Percentiles rank a stretch among this genome's conserved stretches.
These are phyloP conservation scores for Excoecaria cochinchinensis DNA, from an alignment of 345 rosid species.

Conservation along the genomic window DNA sequence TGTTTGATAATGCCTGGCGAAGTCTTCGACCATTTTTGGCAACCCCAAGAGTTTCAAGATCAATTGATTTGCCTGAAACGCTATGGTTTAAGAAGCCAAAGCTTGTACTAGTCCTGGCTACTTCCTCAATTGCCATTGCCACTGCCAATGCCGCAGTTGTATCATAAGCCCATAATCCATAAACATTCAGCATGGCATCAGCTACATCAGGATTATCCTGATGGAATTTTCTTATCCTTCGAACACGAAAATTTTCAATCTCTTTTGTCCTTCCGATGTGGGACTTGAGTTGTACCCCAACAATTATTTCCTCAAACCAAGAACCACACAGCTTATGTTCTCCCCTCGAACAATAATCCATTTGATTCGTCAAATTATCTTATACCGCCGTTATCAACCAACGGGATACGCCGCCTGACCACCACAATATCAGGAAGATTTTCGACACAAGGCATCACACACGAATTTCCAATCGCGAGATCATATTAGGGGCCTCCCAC, in stretches of 20 bases:
- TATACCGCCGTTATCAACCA: too few species aligned
- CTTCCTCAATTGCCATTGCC: conserved; percentile 8
- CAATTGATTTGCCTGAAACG: not conserved
- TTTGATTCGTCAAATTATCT: conserved; percentile 30
- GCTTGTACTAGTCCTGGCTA: not conserved
- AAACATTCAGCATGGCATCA: conserved; percentile 15
- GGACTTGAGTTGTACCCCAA: conserved; percentile 30
- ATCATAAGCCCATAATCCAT: conserved; percentile 33
- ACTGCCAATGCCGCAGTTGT: not conserved
- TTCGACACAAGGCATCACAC: too few species aligned
- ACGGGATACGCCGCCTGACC: too few species aligned
- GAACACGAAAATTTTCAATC: conserved; percentile 17
- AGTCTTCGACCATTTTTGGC: conserved; percentile 19
- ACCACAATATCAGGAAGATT: too few species aligned
- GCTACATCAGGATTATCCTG: conserved; percentile 19
- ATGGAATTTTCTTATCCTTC: conserved; percentile 28
- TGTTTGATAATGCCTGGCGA: not conserved
- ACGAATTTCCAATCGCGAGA: too few species aligned
- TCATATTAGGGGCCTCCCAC: too few species aligned
- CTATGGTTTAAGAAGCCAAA: not conserved
- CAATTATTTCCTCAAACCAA: conserved; percentile 38
- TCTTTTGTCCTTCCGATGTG: conserved; percentile 14
- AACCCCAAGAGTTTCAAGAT: conserved; percentile 18
- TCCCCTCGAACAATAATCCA: conserved; percentile 10
- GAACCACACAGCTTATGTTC: not conserved